Evolutionary conservation across 2,329 filamentous ascomycete species (phyloP), one percentile per base, ranked within the genome.

Genomic region (Colletotrichum sp.): DNA sequence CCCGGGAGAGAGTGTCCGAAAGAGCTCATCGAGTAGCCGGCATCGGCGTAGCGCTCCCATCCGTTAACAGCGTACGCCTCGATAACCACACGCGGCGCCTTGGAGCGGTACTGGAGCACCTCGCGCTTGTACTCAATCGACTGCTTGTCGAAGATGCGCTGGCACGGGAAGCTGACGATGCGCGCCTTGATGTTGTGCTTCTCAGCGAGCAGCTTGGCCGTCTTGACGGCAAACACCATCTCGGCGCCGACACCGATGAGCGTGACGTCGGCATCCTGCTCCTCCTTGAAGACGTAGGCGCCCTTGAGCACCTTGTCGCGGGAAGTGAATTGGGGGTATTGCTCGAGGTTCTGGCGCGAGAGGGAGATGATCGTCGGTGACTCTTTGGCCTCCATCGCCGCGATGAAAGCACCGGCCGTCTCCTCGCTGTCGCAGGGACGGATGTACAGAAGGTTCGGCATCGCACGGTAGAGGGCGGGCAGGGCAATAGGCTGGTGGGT

Each of bases 401-500:
- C 80, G 38, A 86, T 86, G 82, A 87, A 92, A 5, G 90, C 91
- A 15, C 90, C 90, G 2, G 87, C 87, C 1, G 85, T 87, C 81
- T 93, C 91, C 78, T 93, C 90, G 63, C 85, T 87, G 76, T 93
- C 91, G 63, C 87, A 86, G 0, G 91, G 91, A 1, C 91, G 89
- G 71, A 93, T 91, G 80, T 92, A 92, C 2, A 90, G 82, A 1
- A 93, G 77, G 74, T 92, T 92, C 1, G 91, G 91, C 91, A 93
- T 93, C 28, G 91, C 88, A 6, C 92, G 88, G 80, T 91, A 93
- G 4, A 93, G 83, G 0, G 87, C 82, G 12, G 89, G 87, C 1
- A 93, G 84, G 43, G 88, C 91, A 34, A 93, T 88, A 4, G 91
- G 91, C 80, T 93, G 91, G 77, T 93, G 91, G 0, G 91, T 93